phyloP scores from a whole-genome alignment of 352 stramenopile genomes.

The Globisporangium nagaii region DNA sequence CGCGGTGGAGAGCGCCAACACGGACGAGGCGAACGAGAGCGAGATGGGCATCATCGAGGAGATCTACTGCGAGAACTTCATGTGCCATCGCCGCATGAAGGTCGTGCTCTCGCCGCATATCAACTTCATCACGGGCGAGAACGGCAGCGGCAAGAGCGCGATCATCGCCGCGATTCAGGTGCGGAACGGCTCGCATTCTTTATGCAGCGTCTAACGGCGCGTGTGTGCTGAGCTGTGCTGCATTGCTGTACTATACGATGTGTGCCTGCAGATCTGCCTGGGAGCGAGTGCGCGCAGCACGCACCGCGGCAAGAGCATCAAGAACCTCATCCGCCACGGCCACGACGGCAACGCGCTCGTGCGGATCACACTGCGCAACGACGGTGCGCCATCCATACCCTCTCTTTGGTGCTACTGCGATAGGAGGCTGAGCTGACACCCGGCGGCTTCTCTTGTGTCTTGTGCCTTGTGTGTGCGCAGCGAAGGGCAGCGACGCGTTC shows the following conservation, averaged over 20 bases:
- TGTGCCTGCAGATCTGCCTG: slow-evolving; percentile 93
- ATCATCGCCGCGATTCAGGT: slow-evolving; percentile 97
- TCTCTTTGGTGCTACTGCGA: neutral
- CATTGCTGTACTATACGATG: slow-evolving; percentile 5
- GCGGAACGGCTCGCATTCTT: neutral
- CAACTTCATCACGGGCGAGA: slow-evolving; percentile 90
- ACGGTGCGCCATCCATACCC: slow-evolving; percentile 19
- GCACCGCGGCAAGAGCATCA: slow-evolving; percentile 93
- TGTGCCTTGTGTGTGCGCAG: slow-evolving; percentile 4
- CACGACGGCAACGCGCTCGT: slow-evolving; percentile 83
- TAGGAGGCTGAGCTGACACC: too few relatives aligned
- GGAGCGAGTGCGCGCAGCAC: slow-evolving; percentile 91
- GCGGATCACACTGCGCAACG: slow-evolving; percentile 92
- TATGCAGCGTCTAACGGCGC: neutral
- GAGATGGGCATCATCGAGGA: slow-evolving; percentile 93
- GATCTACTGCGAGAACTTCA: slow-evolving; percentile 98
- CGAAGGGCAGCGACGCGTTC: slow-evolving; percentile 85
- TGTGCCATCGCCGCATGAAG: slow-evolving; percentile 94
- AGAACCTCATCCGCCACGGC: slow-evolving; percentile 94
- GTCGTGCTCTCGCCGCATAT: slow-evolving; percentile 81
- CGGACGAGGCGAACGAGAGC: slow-evolving; percentile 28
- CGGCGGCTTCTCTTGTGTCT: neutral
- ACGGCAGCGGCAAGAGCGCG: slow-evolving; percentile 95
- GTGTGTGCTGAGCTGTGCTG: neutral
- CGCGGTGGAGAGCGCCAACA: slow-evolving; percentile 7